Conservation (phyloP, 2,329 filamentous ascomycete genomes). For the Aschersonia sp. region DNA sequence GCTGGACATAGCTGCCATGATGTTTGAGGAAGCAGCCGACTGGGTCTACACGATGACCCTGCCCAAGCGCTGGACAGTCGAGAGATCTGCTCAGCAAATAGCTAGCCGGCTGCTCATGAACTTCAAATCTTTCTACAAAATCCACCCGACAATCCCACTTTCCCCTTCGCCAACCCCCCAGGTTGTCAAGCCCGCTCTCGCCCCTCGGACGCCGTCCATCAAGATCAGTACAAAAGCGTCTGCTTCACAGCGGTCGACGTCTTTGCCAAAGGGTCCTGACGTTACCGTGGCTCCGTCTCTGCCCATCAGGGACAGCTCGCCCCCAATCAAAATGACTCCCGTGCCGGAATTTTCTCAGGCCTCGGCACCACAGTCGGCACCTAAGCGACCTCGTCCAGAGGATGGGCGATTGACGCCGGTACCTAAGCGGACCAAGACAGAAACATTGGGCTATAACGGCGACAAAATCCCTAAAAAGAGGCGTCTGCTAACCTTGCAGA, state of each 20-base stretch:
- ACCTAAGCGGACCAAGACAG: conserved; percentile 22
- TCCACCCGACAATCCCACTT: conserved; percentile 15
- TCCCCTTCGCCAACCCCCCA: conserved; percentile 7
- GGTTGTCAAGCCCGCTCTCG: conserved; percentile 13
- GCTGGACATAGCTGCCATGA: conserved; percentile 28
- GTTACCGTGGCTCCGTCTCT: conserved; percentile 3
- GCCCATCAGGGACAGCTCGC: conserved; percentile 2
- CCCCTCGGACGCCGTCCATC: conserved; percentile 20
- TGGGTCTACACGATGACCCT: conserved; percentile 26
- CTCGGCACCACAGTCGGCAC: conserved; percentile 6
- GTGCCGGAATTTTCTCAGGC: not conserved
- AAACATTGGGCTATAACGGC: conserved; percentile 7
- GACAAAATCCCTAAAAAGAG: conserved; percentile 14
- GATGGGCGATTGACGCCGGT: conserved; percentile 18
- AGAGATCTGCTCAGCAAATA: conserved; percentile 19
- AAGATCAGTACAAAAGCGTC: conserved; percentile 22
- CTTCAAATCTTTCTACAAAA: conserved; percentile 24
- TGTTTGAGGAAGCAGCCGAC: conserved; percentile 28
- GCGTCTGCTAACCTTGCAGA: conserved; percentile 22
- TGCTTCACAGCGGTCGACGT: conserved; percentile 8
- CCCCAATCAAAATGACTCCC: conserved; percentile 7
- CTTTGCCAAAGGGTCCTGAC: not conserved
- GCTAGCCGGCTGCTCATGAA: conserved; percentile 19
- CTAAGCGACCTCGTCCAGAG: conserved; percentile 22
- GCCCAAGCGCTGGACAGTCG: conserved; percentile 25